phyloP scores from a whole-genome alignment of 1,139 yeast species.

The Taphrina confusa region DNA sequence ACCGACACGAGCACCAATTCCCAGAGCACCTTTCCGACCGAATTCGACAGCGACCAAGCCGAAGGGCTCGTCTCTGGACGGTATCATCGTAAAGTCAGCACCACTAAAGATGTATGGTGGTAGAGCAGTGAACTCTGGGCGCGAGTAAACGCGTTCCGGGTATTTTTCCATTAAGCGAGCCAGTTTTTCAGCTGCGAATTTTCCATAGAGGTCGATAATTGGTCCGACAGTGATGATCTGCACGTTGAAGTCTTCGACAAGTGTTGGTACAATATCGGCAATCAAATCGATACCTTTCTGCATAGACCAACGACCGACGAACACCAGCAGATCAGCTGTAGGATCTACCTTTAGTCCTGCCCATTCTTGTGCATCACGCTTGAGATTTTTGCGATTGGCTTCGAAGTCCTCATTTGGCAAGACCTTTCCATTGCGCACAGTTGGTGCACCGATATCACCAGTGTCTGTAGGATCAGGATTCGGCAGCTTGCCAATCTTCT shows the following conservation, averaged over 20 bases:
- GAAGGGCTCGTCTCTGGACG: slow-evolving; percentile 38
- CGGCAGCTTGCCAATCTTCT: slow-evolving; percentile 36
- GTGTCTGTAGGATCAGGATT: slow-evolving; percentile 38
- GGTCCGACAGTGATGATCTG: slow-evolving; percentile 38
- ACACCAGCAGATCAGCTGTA: slow-evolving; percentile 35
- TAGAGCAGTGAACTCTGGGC: slow-evolving; percentile 36
- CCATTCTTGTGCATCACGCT: slow-evolving; percentile 38
- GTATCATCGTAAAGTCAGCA: slow-evolving; percentile 38
- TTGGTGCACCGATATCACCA: slow-evolving; percentile 28
- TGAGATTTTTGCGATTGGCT: slow-evolving; percentile 28
- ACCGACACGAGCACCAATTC: slow-evolving; percentile 38
- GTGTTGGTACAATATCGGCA: slow-evolving; percentile 37
- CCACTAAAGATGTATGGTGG: slow-evolving; percentile 38
- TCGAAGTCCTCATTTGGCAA: slow-evolving; percentile 33
- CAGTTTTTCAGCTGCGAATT: slow-evolving; percentile 38
- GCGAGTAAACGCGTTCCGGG: slow-evolving; percentile 35
- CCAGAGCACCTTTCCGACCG: slow-evolving; percentile 38
- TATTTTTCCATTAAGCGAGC: slow-evolving; percentile 31
- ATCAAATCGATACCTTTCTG: slow-evolving; percentile 38
- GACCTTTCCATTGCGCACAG: slow-evolving; percentile 24
- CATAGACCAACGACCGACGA: slow-evolving; percentile 39
- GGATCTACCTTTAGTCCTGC: slow-evolving; percentile 37
- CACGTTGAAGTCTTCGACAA: slow-evolving; percentile 34
- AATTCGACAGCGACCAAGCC: slow-evolving; percentile 38
- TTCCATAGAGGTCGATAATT: slow-evolving; percentile 37